phyloP scores from a whole-genome alignment of 1,139 yeast species.

The Yamadazyma friedrichii region DNA sequence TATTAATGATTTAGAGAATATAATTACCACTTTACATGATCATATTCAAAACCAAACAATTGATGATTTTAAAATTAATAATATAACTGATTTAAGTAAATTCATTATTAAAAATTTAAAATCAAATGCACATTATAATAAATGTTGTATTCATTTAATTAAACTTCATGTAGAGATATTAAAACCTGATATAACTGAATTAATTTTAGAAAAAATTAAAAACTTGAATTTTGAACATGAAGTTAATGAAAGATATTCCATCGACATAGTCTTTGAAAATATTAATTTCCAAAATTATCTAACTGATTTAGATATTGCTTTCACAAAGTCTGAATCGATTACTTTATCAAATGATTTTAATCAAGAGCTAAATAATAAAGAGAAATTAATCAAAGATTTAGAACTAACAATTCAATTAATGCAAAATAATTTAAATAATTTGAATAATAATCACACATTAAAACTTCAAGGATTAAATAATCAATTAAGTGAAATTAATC shows the following conservation, averaged over 20 bases:
- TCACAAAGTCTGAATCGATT: neutral
- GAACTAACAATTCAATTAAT: slow-evolving; percentile 42
- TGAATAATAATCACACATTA: slow-evolving; percentile 24
- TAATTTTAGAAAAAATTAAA: neutral
- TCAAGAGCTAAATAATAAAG: slow-evolving; percentile 18
- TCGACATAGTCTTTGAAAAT: neutral
- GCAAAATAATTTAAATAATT: slow-evolving; percentile 38
- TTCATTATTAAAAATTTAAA: neutral
- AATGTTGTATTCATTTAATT: slow-evolving; percentile 3
- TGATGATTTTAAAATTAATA: slow-evolving; percentile 1
- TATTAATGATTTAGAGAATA: neutral
- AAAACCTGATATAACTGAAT: neutral
- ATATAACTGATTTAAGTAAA: neutral
- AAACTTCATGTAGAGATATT: neutral
- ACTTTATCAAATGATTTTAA: neutral
- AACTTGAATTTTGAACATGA: slow-evolving; percentile 3
- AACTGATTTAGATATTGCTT: slow-evolving; percentile 1
- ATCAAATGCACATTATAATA: slow-evolving; percentile 5
- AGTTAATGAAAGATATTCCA: slow-evolving; percentile 6
- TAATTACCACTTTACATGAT: slow-evolving; percentile 2
- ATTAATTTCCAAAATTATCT: slow-evolving; percentile 2
- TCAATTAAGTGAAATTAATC: slow-evolving; percentile 22
- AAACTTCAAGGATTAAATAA: slow-evolving; percentile 18
- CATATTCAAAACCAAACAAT: slow-evolving; percentile 8
- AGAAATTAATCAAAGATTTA: slow-evolving; percentile 32